Conservation (phyloP, 2,329 filamentous ascomycete genomes). For the Claviceps cyperi region DNA sequence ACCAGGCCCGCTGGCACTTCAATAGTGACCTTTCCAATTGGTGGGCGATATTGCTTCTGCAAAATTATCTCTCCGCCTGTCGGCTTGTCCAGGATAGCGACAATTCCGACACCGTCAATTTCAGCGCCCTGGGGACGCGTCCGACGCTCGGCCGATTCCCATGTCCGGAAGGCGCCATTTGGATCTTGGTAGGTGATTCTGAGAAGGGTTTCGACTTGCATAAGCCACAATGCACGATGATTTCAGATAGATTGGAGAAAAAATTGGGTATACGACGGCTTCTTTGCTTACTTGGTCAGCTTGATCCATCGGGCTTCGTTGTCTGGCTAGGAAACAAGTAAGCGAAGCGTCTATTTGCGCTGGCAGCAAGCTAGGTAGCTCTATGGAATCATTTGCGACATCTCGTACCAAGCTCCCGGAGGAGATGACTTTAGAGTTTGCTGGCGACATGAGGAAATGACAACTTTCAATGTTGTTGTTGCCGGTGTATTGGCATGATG, state of each 20-base stretch:
- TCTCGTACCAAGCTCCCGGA: slow-evolving; percentile 29
- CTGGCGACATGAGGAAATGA: slow-evolving; percentile 23
- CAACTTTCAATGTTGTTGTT: neutral
- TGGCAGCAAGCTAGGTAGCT: neutral
- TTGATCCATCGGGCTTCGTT: slow-evolving; percentile 45
- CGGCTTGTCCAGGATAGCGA: slow-evolving; percentile 48
- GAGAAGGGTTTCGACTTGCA: too few relatives aligned
- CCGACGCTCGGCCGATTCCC: slow-evolving; percentile 60
- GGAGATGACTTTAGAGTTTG: slow-evolving; percentile 28
- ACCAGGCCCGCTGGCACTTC: slow-evolving; percentile 52
- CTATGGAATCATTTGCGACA: neutral
- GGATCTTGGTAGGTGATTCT: slow-evolving; percentile 53
- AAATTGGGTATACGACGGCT: neutral
- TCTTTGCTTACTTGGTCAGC: slow-evolving; percentile 35
- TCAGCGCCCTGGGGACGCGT: slow-evolving; percentile 47
- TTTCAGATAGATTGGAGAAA: neutral
- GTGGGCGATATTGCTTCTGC: slow-evolving; percentile 53
- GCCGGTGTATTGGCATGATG: too few relatives aligned
- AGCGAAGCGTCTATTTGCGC: neutral
- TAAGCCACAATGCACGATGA: neutral
- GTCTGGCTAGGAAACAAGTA: slow-evolving; percentile 22
- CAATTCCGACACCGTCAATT: slow-evolving; percentile 60
- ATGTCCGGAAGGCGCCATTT: slow-evolving; percentile 41
- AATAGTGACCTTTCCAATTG: slow-evolving; percentile 42
- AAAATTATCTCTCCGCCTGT: slow-evolving; percentile 42